Percentiles rank a stretch among this genome's conserved stretches.
Conservation (phyloP, 2,329 filamentous ascomycete genomes). For the Xylaria sp. region DNA sequence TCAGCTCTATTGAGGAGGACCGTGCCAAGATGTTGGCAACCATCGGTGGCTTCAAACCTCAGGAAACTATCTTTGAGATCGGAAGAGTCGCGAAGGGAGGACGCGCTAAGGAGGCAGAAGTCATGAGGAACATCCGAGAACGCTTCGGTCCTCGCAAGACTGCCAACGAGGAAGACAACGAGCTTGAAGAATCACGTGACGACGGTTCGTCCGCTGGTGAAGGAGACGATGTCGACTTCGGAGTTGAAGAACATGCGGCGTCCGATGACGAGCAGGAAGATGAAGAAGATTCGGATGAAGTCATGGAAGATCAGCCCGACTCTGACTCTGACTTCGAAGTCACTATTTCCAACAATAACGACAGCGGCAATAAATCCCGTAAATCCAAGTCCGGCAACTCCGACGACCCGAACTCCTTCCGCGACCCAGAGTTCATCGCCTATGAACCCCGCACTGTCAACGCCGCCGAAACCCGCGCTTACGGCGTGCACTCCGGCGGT, state of each 20-base stretch:
- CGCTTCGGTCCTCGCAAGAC: conserved; percentile 58
- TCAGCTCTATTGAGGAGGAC: conserved; percentile 60
- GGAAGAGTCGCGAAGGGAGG: conserved; percentile 63
- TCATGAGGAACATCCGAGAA: conserved; percentile 68
- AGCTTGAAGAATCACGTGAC: conserved; percentile 31
- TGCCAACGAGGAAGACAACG: conserved; percentile 41
- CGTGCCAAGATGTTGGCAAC: conserved; percentile 81
- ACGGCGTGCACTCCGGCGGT: conserved; percentile 78
- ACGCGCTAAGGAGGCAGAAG: conserved; percentile 61
- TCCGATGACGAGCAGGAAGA: conserved; percentile 14
- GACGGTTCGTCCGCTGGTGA: conserved; percentile 1
- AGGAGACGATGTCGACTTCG: conserved; percentile 7
- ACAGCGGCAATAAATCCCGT: conserved; percentile 41
- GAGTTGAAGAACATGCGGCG: conserved; percentile 8
- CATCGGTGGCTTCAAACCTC: conserved; percentile 81
- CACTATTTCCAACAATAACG: conserved; percentile 56
- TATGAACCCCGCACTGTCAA: conserved; percentile 81
- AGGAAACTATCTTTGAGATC: conserved; percentile 96
- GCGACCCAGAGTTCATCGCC: conserved; percentile 92
- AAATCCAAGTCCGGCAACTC: conserved; percentile 4
- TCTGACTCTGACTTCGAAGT: conserved; percentile 64
- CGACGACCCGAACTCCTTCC: conserved; percentile 40
- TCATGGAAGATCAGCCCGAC: conserved; percentile 32
- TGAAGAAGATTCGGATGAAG: conserved; percentile 13
- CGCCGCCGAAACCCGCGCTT: conserved; percentile 81